Evolutionary conservation across 495 filamentous ascomycete genomes (phyloP).

Genomic region (Margaritispora aquatica): DNA sequence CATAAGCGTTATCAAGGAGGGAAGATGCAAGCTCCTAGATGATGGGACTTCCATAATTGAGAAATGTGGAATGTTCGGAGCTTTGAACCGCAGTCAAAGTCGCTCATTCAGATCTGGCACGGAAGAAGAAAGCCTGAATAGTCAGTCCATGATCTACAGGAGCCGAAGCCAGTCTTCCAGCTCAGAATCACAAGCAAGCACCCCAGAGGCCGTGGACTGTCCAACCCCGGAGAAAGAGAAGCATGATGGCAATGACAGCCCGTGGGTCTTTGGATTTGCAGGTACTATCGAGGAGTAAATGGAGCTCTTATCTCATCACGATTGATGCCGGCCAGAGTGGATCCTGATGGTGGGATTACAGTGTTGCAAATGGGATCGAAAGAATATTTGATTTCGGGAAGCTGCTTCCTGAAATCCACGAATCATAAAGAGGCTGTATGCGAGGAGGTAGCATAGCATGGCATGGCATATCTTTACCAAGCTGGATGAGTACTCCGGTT

Average conservation of each 20-base stretch:
- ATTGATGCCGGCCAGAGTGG: no score
- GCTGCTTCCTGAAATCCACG: no score
- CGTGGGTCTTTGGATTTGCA: background rate
- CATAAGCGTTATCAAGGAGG: background rate
- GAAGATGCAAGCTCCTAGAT: constrained; percentile 3
- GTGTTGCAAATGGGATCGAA: no score
- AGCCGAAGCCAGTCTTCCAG: background rate
- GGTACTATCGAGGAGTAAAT: background rate
- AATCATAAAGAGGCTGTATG: no score
- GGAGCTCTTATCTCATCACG: no score
- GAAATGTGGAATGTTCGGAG: background rate
- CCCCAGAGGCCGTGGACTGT: background rate
- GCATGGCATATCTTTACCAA: no score
- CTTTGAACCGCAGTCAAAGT: background rate
- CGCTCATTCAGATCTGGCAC: background rate
- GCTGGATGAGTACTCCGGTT: no score
- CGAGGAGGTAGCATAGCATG: no score
- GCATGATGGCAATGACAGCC: background rate
- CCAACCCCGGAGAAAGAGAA: background rate
- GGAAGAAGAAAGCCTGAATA: background rate
- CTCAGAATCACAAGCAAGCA: background rate
- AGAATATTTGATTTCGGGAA: no score
- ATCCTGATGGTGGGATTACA: no score
- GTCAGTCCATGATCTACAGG: background rate
- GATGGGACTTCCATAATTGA: background rate